Conservation (phyloP, 1,139 yeast genomes). For the Saccharomyces hybrid region DNA sequence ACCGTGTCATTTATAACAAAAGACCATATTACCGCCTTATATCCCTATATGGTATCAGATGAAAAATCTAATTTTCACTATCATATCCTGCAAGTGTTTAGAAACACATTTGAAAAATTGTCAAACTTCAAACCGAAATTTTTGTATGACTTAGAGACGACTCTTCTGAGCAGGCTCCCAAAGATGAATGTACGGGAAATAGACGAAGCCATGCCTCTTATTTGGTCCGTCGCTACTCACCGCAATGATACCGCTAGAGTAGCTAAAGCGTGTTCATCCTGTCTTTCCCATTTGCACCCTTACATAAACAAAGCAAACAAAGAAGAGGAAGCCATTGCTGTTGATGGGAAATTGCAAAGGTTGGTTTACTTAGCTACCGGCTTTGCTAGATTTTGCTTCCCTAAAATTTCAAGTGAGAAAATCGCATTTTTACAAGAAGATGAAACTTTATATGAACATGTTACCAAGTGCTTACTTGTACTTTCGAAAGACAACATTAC, state of each 20-base stretch:
- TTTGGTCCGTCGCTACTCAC: slow-evolving; percentile 47
- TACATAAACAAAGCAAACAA: slow-evolving; percentile 34
- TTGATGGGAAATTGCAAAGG: slow-evolving; percentile 47
- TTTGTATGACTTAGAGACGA: slow-evolving; percentile 42
- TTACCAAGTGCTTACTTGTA: slow-evolving; percentile 48
- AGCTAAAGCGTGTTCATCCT: slow-evolving; percentile 54
- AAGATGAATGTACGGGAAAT: slow-evolving; percentile 52
- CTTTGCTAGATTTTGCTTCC: slow-evolving; percentile 59
- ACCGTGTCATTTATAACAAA: slow-evolving; percentile 48
- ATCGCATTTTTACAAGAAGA: slow-evolving; percentile 42
- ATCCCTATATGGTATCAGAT: slow-evolving; percentile 47
- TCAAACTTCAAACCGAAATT: slow-evolving; percentile 46
- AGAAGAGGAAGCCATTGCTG: slow-evolving; percentile 16
- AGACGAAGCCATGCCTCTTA: slow-evolving; percentile 61
- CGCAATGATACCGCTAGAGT: slow-evolving; percentile 43
- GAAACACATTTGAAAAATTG: slow-evolving; percentile 40
- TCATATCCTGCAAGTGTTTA: slow-evolving; percentile 48
- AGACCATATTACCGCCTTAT: slow-evolving; percentile 55
- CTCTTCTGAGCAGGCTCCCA: slow-evolving; percentile 48
- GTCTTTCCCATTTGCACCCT: slow-evolving; percentile 43
- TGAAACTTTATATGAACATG: slow-evolving; percentile 48
- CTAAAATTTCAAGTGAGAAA: slow-evolving; percentile 40
- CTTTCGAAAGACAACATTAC: slow-evolving; percentile 39
- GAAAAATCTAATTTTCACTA: slow-evolving; percentile 38
- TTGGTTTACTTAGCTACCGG: slow-evolving; percentile 57